Percentiles rank a stretch among this genome's conserved stretches.
Evolutionary conservation across 768 basidiomycete genomes (phyloP).

Genomic region (Clitopilus passeckerianus): DNA sequence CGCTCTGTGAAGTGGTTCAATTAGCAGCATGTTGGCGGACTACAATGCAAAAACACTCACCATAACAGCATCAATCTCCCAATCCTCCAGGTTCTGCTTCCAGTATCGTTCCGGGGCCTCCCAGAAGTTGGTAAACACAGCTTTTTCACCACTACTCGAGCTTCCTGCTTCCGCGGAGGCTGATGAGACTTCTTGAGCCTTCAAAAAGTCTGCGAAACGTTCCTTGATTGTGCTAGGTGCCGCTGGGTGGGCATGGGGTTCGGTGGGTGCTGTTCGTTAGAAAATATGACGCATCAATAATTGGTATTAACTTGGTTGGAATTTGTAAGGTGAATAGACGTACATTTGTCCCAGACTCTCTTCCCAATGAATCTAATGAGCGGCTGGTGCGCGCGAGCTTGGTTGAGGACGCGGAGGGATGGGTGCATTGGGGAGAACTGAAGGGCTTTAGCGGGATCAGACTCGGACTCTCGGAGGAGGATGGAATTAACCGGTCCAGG

Average conservation of each 20-base stretch:
- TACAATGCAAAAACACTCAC: slow-evolving; percentile 30
- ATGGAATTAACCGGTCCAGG: not conserved
- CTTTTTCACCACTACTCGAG: slow-evolving; percentile 3
- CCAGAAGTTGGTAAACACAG: slow-evolving; percentile 50
- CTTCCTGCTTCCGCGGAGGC: not conserved
- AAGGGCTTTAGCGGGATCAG: not conserved
- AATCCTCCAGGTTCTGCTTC: slow-evolving; percentile 45
- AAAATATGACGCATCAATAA: not conserved
- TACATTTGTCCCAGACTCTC: slow-evolving; percentile 41
- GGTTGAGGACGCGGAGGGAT: slow-evolving; percentile 28
- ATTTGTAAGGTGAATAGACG: not conserved
- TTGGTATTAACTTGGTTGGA: not conserved
- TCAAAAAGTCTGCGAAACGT: slow-evolving; percentile 39
- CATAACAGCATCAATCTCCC: slow-evolving; percentile 63
- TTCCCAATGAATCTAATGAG: slow-evolving; percentile 63
- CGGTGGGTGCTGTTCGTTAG: slow-evolving; percentile 23
- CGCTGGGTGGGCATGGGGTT: slow-evolving; percentile 56
- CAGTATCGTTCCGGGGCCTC: slow-evolving; percentile 59
- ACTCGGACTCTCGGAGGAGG: not conserved
- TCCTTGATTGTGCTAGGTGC: slow-evolving; percentile 60
- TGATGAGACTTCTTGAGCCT: slow-evolving; percentile 24
- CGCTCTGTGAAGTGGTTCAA: slow-evolving; percentile 39
- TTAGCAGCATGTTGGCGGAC: slow-evolving; percentile 1
- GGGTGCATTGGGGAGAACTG: slow-evolving; percentile 20
- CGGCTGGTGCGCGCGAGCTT: slow-evolving; percentile 43